Evolutionary conservation across 2,329 filamentous ascomycete genomes (phyloP), one percentile per base, ranked within the genome.

Genomic region (Neophaeococcomyces mojaviensis): DNA sequence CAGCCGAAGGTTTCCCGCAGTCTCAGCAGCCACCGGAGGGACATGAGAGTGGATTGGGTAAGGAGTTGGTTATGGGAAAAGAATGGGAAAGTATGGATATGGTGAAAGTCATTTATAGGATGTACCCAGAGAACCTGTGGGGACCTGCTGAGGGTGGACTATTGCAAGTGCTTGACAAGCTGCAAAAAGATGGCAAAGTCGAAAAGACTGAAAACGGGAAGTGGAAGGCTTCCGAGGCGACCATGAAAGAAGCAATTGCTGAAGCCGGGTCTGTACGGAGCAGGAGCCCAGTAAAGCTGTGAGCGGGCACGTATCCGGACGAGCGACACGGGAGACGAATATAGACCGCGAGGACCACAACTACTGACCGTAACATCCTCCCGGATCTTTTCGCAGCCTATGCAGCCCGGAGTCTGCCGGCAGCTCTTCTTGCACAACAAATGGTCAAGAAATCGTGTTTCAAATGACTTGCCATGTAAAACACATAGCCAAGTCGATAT

Each of bases 51-150:
- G 54, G 40, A 39, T 42, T 37, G 37, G 60, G n/a, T 50, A 54
- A 32, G 61, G 63, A 2, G 38, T 2, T 49, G 19, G 32, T 43
- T 7, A 55, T 58, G 28, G 55, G 57, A 12, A 63, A 67, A 48
- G 62, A 64, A 0, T 88, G 84, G 85, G 78, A 76, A 5, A 74
- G 80, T 7, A 82, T 88, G 76, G 86, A 90, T 48, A 71, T 97
- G 52, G 90, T 96, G n/a, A 86, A 84, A 64, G 70, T 85, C 26
- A 87, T 98, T 28, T 98, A 98, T 63, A 76, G 74, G 44, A 81
- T 87, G 57, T 82, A 94, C 18, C 82, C 86, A 0, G 79, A 85
- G 61, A 79, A 74, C 58, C 69, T 97, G 54, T 85, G 89, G 64
- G 61, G 74, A 9, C 82, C 89, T 7, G 92, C 92, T 0, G 80